Evolutionary conservation across 1,139 yeast genomes (phyloP), one percentile per base, ranked within the genome.

Genomic region (Suhomyces maxii): DNA sequence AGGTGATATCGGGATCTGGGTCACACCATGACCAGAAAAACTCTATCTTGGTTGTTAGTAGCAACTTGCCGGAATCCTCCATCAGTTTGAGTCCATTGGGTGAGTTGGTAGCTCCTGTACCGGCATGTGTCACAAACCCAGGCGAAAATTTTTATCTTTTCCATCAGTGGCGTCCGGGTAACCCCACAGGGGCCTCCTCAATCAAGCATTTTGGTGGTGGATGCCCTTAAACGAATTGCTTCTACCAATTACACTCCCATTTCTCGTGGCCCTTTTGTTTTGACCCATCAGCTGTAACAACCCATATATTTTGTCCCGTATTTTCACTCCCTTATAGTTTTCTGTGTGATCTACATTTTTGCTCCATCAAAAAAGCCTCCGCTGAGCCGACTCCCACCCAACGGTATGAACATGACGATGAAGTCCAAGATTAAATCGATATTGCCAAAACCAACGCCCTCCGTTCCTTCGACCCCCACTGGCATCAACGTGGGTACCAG

Each of bases 381-480:
- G 31, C 31, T 28, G 9, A 11, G 6, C 31, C 31, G 31, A 28
- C n/a, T 18, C 13, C 32, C n/a, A 12, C 35, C 35, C 25, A 18
- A 18, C 23, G 31, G 31, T 25, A 69, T 69, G 73, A 76, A 72
- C 49, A 71, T 68, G 58, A 60, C 69, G 52, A 60, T 73, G 53
- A 74, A 73, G 51, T 61, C 70, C 32, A 69, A 65, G 52, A 60
- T 73, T 53, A 74, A 73, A 52, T 60, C 69, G 36, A 68, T 68
- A 39, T 62, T 67, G 41, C 73, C 73, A 38, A 68, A 67, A 49
- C 71, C 69, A 7, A 50, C 60, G 8, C 59, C 59, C 11, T 35
- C 49, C 6, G 33, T n/a, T 38, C 46, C 46, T 53, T 54, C 41
- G 60, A 67, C 36, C 55, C 41, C 50, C 9, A 12, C 42, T 2